A percentile compares a stretch with the other conserved stretches of the same genome.
These are phyloP conservation scores for Skeletonema potamos DNA, from an alignment of 108 stramenopile genomes.

Conservation along the genomic window DNA sequence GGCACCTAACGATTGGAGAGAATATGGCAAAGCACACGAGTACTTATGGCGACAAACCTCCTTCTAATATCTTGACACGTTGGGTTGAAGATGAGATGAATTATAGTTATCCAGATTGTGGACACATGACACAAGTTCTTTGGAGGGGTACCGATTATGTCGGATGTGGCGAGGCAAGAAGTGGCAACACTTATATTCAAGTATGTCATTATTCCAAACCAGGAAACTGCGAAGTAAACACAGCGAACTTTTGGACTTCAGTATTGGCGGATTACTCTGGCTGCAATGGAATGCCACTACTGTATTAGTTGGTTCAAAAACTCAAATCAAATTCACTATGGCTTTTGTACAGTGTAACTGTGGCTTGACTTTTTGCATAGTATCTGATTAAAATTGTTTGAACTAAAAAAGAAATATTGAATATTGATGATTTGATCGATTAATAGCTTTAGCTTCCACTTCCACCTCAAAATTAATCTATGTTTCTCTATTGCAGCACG, in stretches of 20 bases:
- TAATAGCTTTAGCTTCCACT: not conserved
- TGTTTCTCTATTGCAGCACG: constrained; percentile 8
- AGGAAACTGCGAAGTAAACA: not conserved
- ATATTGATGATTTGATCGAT: no score
- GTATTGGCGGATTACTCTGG: not conserved
- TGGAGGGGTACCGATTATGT: constrained; percentile 13
- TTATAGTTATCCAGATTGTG: not conserved
- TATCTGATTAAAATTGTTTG: no score
- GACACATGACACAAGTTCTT: constrained; percentile 12
- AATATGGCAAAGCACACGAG: constrained; percentile 1
- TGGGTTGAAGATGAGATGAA: constrained; percentile 3
- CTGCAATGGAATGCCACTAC: not conserved
- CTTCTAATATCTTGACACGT: not conserved
- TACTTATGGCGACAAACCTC: not conserved
- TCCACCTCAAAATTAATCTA: not conserved
- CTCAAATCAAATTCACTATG: no score
- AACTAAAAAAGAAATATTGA: no score
- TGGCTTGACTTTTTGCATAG: no score
- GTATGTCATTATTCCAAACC: not conserved
- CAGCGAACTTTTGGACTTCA: not conserved
- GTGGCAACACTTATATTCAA: not conserved
- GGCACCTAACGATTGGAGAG: not conserved
- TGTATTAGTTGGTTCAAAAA: not conserved
- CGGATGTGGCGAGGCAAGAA: constrained; percentile 3
- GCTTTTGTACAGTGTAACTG: no score